Evolutionary conservation across 148 eudicot genomes (phyloP).

Genomic region (Amaranthus hypochondriacus): DNA sequence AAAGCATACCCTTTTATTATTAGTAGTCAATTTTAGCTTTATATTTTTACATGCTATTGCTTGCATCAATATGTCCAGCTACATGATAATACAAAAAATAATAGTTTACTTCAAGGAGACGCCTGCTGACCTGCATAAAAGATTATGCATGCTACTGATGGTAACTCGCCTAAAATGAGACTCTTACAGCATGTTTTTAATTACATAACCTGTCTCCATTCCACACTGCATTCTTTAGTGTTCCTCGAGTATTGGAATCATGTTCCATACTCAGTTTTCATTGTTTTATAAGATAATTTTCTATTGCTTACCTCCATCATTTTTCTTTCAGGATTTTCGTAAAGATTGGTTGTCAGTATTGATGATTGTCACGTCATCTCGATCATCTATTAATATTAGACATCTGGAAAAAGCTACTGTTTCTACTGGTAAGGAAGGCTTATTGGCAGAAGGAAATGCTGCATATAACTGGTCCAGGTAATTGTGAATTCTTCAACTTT

Average conservation of each 20-base stretch:
- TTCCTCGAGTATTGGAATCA: too few species aligned
- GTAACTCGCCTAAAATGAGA: neutral
- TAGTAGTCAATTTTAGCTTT: too few species aligned
- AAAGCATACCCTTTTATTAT: too few species aligned
- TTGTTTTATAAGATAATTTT: neutral
- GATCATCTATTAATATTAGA: constrained; percentile 92
- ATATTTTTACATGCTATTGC: too few species aligned
- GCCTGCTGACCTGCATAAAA: neutral
- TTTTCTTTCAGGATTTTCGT: constrained; percentile 71
- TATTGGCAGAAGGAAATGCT: constrained; percentile 93
- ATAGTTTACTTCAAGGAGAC: neutral
- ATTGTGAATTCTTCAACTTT: constrained; percentile 13
- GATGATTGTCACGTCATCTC: constrained; percentile 96
- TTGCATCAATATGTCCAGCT: too few species aligned
- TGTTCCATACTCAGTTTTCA: too few species aligned
- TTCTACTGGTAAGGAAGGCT: constrained; percentile 97
- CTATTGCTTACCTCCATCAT: constrained; percentile 10
- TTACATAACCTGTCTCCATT: neutral
- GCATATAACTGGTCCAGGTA: constrained; percentile 98
- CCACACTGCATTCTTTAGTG: too few species aligned
- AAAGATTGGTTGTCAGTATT: constrained; percentile 91
- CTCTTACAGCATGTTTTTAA: neutral
- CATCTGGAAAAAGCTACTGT: constrained; percentile 99
- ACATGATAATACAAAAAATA: neutral
- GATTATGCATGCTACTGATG: neutral